Evolutionary conservation across 257 asterid genomes (phyloP).

Genomic region (Ilex aquifolium): DNA sequence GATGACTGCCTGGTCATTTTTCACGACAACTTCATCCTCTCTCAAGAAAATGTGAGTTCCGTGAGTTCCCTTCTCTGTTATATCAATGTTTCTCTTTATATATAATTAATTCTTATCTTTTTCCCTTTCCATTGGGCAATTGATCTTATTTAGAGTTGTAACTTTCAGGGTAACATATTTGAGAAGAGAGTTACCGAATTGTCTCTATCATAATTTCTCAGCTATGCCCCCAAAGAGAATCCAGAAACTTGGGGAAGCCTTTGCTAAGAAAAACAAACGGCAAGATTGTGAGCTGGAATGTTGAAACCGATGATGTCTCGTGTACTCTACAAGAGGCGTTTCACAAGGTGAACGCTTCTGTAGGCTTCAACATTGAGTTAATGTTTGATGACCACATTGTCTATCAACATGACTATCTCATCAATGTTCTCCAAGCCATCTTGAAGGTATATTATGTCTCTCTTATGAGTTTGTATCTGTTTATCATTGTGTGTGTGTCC

Average conservation of each 20-base stretch:
- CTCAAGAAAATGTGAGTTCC: conserved; percentile 35
- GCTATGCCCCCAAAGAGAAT: conserved; percentile 65
- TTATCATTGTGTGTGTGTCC: too few species aligned
- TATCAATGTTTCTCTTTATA: too few species aligned
- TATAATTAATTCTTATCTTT: too few species aligned
- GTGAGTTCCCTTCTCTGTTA: too few species aligned
- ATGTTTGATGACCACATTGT: conserved; percentile 69
- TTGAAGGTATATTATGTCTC: conserved; percentile 17
- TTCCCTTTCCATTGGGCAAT: too few species aligned
- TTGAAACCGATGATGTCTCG: conserved; percentile 62
- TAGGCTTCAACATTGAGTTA: conserved; percentile 88
- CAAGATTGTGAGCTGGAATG: conserved; percentile 54
- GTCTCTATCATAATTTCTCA: conserved; percentile 59
- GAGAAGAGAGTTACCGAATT: conserved; percentile 81
- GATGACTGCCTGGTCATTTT: too few species aligned
- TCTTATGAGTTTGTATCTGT: too few species aligned
- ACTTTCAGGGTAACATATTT: too few species aligned
- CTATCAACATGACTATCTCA: conserved; percentile 50
- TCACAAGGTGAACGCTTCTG: conserved; percentile 51
- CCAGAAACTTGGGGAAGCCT: conserved; percentile 39
- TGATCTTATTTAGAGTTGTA: too few species aligned
- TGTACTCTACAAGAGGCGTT: conserved; percentile 88
- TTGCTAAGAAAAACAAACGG: conserved; percentile 83
- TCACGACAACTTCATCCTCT: too few species aligned
- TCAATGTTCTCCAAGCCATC: conserved; percentile 35